Percentiles rank a stretch among this genome's conserved stretches.
These are phyloP conservation scores for Hypoxylon subgilvum DNA, from an alignment of 495 filamentous ascomycete species.

Conservation along the genomic window DNA sequence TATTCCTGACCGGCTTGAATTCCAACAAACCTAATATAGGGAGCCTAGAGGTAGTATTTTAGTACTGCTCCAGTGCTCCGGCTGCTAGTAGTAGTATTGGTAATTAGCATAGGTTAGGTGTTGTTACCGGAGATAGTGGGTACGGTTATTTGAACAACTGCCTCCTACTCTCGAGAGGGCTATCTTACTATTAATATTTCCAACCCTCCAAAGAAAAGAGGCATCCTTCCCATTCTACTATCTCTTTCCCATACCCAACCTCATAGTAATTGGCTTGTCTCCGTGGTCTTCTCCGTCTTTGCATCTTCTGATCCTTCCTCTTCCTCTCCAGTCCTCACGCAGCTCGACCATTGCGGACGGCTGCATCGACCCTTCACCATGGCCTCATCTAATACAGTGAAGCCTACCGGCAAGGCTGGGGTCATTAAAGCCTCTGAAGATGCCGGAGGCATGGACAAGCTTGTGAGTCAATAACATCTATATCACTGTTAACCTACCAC, in stretches of 20 bases:
- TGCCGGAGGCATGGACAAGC: conserved; percentile 48
- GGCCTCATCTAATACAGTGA: conserved; percentile 51
- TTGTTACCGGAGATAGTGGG: conserved; percentile 18
- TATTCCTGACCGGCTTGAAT: too few species aligned
- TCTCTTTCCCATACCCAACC: conserved; percentile 4
- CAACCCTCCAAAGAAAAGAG: conserved; percentile 4
- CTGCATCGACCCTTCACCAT: conserved; percentile 39
- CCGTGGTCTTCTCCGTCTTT: background rate
- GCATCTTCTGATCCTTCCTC: background rate
- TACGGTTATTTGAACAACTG: conserved; percentile 4
- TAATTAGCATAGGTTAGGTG: conserved; percentile 33
- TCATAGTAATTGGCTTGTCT: conserved; percentile 15
- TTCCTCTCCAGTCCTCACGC: background rate
- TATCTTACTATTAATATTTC: conserved; percentile 12
- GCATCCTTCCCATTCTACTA: conserved; percentile 20
- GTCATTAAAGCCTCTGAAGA: conserved; percentile 53
- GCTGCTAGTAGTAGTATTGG: too few species aligned
- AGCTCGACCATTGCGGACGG: conserved; percentile 1
- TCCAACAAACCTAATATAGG: too few species aligned
- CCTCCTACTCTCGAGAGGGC: too few species aligned
- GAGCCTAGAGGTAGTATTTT: too few species aligned
- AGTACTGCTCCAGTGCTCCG: too few species aligned
- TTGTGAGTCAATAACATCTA: conserved; percentile 47
- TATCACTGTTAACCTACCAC: background rate
- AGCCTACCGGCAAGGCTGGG: conserved; percentile 59